A percentile compares a stretch with the other conserved stretches of the same genome.
Evolutionary conservation across 768 basidiomycete genomes (phyloP).

Genomic region (Atractiella rhizophila): DNA sequence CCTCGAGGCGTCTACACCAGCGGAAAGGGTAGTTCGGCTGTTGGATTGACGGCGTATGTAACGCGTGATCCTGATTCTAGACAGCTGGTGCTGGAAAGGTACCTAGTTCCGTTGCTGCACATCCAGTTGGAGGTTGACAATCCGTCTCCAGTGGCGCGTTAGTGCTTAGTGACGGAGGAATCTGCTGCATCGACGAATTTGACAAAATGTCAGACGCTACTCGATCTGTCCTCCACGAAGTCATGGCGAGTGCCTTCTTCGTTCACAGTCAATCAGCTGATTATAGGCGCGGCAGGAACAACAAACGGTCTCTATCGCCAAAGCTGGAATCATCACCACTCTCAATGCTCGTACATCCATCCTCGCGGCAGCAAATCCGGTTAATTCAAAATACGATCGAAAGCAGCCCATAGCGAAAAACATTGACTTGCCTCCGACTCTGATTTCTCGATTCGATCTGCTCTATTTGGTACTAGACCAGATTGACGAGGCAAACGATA

Average conservation of each 20-base stretch:
- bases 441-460: slow-evolving; percentile 92
- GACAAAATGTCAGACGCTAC: slow-evolving; percentile 31
- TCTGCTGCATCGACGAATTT: slow-evolving; percentile 96
- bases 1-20: slow-evolving; percentile 93
- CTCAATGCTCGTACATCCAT: slow-evolving; percentile 31
- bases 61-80: slow-evolving; percentile 95
- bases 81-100: slow-evolving; percentile 92
- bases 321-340: slow-evolving; percentile 32
- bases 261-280: background rate
- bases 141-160: slow-evolving; percentile 46
- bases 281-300: slow-evolving; percentile 33
- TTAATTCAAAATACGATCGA: slow-evolving; percentile 82
- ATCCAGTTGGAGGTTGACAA: background rate
- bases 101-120: too few species aligned
- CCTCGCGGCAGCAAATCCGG: slow-evolving; percentile 86
- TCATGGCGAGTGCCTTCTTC: slow-evolving; percentile 28
- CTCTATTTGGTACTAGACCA: slow-evolving; percentile 86
- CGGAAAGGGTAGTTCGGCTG: slow-evolving; percentile 92
- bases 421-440: slow-evolving; percentile 87
- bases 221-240: slow-evolving; percentile 28
- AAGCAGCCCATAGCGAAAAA: slow-evolving; percentile 77
- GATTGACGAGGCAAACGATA: slow-evolving; percentile 66
- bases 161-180: slow-evolving; percentile 81
- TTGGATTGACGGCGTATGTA: slow-evolving; percentile 93
- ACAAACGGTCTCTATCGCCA: slow-evolving; percentile 32